Evolutionary conservation across 2,329 filamentous ascomycete species (phyloP).

Genomic region (Sarocladium brachiariae): DNA sequence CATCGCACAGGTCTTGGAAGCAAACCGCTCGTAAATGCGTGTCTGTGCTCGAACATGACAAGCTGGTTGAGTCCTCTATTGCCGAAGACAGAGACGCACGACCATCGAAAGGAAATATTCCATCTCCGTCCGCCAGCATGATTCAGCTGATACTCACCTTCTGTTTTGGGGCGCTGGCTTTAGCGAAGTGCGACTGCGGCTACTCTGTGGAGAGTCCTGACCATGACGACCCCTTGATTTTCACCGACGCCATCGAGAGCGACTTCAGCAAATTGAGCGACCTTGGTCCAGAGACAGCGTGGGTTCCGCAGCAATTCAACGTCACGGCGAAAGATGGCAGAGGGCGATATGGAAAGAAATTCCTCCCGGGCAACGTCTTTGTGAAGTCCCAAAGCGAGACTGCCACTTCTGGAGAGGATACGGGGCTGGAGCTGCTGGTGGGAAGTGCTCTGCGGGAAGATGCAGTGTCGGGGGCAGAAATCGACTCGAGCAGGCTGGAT

Average conservation of each 20-base stretch:
- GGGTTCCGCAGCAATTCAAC: conserved; percentile 62
- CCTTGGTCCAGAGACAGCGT: conserved; percentile 47
- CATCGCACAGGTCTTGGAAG: too few relatives aligned
- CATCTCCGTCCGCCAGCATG: neutral
- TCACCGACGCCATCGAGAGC: conserved; percentile 64
- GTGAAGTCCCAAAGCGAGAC: conserved; percentile 44
- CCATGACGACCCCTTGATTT: conserved; percentile 38
- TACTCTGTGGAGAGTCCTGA: conserved; percentile 48
- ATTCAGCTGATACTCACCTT: conserved; percentile 8
- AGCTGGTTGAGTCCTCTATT: too few relatives aligned
- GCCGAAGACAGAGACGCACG: too few relatives aligned
- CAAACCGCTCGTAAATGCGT: too few relatives aligned
- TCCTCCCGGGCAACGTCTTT: conserved; percentile 49
- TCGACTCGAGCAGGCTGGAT: conserved; percentile 55
- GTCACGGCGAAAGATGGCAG: conserved; percentile 49
- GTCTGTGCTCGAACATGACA: too few relatives aligned
- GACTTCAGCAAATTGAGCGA: conserved; percentile 57
- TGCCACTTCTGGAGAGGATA: conserved; percentile 35
- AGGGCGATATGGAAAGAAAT: conserved; percentile 61
- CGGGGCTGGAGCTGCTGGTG: conserved; percentile 53
- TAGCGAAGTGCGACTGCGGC: conserved; percentile 60
- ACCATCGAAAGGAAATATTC: too few relatives aligned
- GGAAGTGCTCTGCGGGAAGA: conserved; percentile 35
- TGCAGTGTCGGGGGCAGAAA: conserved; percentile 55
- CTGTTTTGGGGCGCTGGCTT: conserved; percentile 14